Percentiles rank a stretch among this genome's conserved stretches.
Conservation (phyloP, 1,284 basidiomycete species). For the Ceratobasidium sp. region DNA sequence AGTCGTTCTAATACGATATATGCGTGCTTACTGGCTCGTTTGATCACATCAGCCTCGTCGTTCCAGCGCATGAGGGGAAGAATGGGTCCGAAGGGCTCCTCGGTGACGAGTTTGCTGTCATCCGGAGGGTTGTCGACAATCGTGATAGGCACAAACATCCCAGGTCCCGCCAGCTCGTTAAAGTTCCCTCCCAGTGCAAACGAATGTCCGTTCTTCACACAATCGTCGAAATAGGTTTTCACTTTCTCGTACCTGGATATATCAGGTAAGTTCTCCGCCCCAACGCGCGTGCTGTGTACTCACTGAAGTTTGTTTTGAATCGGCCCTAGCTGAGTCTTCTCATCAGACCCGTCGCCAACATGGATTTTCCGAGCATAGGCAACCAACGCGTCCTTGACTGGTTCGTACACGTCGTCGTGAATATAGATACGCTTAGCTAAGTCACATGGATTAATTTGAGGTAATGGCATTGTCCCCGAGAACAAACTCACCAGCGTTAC, state of each 20-base stretch:
- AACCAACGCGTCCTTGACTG: constrained; percentile 27
- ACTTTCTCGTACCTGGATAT: constrained; percentile 22
- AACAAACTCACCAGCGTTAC: constrained; percentile 39
- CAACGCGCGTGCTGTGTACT: background rate
- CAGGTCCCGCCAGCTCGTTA: constrained; percentile 19
- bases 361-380: constrained; percentile 27
- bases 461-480: background rate
- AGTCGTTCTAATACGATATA: background rate
- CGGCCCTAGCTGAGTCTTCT: constrained; percentile 34
- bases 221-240: constrained; percentile 31
- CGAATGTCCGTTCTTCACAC: constrained; percentile 33
- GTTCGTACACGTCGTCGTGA: constrained; percentile 35
- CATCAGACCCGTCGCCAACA: constrained; percentile 31
- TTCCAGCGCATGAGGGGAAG: constrained; percentile 40
- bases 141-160: constrained; percentile 39
- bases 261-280: background rate
- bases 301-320: constrained; percentile 34
- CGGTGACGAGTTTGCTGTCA: constrained; percentile 38
- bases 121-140: constrained; percentile 43
- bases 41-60: constrained; percentile 40
- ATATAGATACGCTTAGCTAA: constrained; percentile 39
- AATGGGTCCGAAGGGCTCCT: constrained; percentile 43
- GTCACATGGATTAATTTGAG: background rate
- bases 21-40: constrained; percentile 19
- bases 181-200: constrained; percentile 42